A percentile compares a stretch with the other conserved stretches of the same genome.
Evolutionary conservation across 345 rosid genomes (phyloP).

Genomic region (Sonneratia alba): DNA sequence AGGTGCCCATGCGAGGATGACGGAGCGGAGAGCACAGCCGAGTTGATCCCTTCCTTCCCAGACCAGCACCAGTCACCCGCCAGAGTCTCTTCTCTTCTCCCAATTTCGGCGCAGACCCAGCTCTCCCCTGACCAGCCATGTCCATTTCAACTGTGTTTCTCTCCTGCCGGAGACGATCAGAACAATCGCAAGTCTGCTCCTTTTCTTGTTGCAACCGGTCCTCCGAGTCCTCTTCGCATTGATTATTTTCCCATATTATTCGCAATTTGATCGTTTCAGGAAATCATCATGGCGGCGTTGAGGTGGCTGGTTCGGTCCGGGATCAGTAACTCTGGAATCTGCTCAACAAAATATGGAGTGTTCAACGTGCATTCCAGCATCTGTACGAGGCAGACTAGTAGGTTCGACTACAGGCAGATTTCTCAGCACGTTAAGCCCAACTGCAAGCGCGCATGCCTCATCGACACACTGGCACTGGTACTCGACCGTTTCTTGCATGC

Average conservation of each 20-base stretch:
- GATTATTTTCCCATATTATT: not conserved
- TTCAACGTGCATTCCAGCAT: constrained; percentile 4
- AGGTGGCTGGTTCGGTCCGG: constrained; percentile 37
- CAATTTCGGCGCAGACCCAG: no score
- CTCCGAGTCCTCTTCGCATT: not conserved
- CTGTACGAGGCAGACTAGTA: not conserved
- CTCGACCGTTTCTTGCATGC: not conserved
- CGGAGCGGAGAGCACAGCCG: no score
- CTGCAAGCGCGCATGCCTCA: constrained; percentile 77
- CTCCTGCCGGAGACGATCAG: not conserved
- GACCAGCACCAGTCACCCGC: no score
- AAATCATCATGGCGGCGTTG: constrained; percentile 33
- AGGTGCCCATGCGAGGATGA: no score
- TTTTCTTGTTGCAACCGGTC: not conserved
- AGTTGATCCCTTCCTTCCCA: no score
- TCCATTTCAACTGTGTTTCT: no score
- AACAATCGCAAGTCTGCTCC: not conserved
- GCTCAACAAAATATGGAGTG: constrained; percentile 20
- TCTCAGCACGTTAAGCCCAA: constrained; percentile 56
- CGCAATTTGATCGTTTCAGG: not conserved
- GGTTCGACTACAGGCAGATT: constrained; percentile 26
- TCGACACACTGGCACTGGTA: constrained; percentile 87
- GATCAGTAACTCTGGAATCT: constrained; percentile 15
- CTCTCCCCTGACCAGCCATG: no score
- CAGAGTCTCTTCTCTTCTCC: no score